Base-by-base conservation (phyloP, 202 grass and related monocot species). In the Digitaria exilis region DNA sequence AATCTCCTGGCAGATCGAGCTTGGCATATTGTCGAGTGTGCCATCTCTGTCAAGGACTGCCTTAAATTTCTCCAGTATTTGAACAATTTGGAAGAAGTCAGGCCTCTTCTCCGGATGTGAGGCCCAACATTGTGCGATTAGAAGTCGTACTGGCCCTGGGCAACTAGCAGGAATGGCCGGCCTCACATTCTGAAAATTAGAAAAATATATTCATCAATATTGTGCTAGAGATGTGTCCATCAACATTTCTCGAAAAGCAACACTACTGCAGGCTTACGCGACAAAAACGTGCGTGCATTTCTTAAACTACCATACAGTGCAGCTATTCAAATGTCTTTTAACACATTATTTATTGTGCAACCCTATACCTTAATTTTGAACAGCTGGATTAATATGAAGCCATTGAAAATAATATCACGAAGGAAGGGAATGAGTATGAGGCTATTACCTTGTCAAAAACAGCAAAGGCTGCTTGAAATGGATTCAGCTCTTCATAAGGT, bases 111-210 rank as follows among this genome's bases (percentile, higher is more conserved):
- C 91, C 15, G 93, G 77, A 60, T 90, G 81, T 9, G 56, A 79
- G 31, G 85, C 50, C 96, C 96, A 98, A 30, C 96, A 98, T 65
- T 96, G 96, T 69, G 90, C 87, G 30, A 98, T 94, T 67, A 98
- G 83, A 79, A 89, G 80, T 42, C 77, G 80, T 64, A 96, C 69
- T 74, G 96, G 83, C 34, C 76, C 80, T 42, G 96, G 85, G 58
- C 96, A 98, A 32, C 76, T 76, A 21, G 31, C 12, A 69, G 93
- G 96, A 84, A 98, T 94, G 55, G 19, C 13, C 31, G 93, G 96
- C 70, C 96, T 93, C 91, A 92, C 87, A 69, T 98, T 93, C 96
- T 98, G 84, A 77, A 83, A 76, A 89, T 68, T 7, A 29, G 70
- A 81, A 74, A 81, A 82, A 26, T 46, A 52, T 68, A 18, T 12